phyloP scores from a whole-genome alignment of 2,329 filamentous ascomycete species.

The Diatrype stigma region DNA sequence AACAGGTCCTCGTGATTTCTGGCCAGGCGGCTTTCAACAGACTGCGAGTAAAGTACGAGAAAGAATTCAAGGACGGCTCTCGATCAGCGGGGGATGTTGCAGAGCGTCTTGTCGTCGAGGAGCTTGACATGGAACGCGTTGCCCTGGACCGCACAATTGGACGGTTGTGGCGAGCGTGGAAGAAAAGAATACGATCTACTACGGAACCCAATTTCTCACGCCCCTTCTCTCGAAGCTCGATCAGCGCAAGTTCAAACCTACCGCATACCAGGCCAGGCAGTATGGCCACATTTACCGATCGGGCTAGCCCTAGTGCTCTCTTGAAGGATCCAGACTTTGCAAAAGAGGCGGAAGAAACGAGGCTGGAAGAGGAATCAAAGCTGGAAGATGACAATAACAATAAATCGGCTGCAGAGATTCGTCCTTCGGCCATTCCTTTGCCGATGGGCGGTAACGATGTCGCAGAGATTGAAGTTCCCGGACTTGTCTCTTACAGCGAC shows the following conservation, averaged over 20 bases:
- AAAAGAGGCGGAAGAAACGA: conserved; percentile 20
- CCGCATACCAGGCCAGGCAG: conserved; percentile 35
- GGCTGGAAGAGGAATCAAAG: background rate
- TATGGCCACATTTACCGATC: conserved; percentile 31
- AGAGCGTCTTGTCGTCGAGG: conserved; percentile 76
- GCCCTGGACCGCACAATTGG: conserved; percentile 86
- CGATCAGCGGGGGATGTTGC: conserved; percentile 44
- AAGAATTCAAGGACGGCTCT: conserved; percentile 51
- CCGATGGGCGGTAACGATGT: conserved; percentile 65
- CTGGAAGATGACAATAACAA: background rate
- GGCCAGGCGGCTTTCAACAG: conserved; percentile 78
- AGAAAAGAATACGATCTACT: conserved; percentile 71
- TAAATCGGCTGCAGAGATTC: conserved; percentile 18
- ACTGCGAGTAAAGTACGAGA: conserved; percentile 54
- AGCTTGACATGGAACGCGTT: conserved; percentile 87
- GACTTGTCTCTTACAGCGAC: conserved; percentile 58
- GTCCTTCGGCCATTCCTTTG: conserved; percentile 62
- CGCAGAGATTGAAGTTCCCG: conserved; percentile 76
- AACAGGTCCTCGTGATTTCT: conserved; percentile 83
- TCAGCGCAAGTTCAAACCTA: conserved; percentile 26
- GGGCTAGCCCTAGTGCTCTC: conserved; percentile 35
- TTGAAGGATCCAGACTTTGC: conserved; percentile 10
- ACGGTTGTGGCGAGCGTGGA: conserved; percentile 90
- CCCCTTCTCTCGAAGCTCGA: conserved; percentile 46
- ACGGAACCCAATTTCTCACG: conserved; percentile 42